Base-by-base conservation (phyloP, 257 asterid genomes). In the Catharanthus roseus region DNA sequence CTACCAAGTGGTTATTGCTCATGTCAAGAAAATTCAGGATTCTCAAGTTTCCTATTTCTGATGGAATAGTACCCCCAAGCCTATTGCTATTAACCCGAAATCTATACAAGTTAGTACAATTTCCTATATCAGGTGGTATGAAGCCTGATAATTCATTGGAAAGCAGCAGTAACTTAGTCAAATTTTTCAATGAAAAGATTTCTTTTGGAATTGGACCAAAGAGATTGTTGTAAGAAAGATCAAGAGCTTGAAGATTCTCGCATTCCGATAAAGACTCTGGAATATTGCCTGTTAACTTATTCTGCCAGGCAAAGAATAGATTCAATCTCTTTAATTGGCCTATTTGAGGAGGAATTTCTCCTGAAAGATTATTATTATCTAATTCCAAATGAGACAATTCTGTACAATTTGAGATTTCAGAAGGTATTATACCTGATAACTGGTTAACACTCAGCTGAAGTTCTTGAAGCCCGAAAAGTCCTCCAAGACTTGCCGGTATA, bases 271-370 rank as follows among this genome's bases (percentile, higher is more conserved):
- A 79, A 54, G 97, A 79, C 44, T 78, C 95, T 10, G 97, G 99
- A 66, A 93, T 89, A 2, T 34, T 77, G 26, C 99, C 99, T 15
- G 96, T 88, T 57, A 93, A 75, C 55, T 91, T 91, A 77, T 93
- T 93, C 87, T 76, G 83, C 99, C 99, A 93, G 68, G 99, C 97
- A 36, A 91, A 93, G 70, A 93, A 86, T 77, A 93, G 83, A 53
- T 82, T 86, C 79, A 93, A 64, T 68, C 82, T 81, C 70, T 66
- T 79, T 44, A 93, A 34, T 13, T 80, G 86, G 45, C 99, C 96
- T 36, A 93, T 85, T 54, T 82, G 77, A 28, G 38, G 23, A 1
- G 99, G 99, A 65, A 93, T 88, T 33, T 88, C 92, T 0, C 99
- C 99, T 0, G 93, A 85, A 33, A 93, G 70, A 2, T 13, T 73